These are phyloP conservation scores for Aurinia saxatilis DNA, from an alignment of 345 rosid species.

Conservation along the genomic window DNA sequence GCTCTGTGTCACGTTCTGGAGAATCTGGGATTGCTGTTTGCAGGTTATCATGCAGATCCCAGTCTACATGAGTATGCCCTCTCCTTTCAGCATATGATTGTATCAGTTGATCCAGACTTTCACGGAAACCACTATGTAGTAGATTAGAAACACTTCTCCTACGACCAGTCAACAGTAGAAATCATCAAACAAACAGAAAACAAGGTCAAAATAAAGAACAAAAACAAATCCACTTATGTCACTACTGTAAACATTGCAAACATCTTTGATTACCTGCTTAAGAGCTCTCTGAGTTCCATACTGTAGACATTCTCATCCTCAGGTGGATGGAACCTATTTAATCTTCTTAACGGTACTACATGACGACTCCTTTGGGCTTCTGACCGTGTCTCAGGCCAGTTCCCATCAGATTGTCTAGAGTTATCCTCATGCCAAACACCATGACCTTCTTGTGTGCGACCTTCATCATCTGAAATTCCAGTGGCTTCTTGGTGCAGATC, in stretches of 20 bases:
- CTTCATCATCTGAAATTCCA: constrained; percentile 42
- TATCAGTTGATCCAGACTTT: constrained; percentile 92
- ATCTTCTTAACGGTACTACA: constrained; percentile 56
- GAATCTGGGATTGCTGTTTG: constrained; percentile 54
- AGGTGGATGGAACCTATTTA: constrained; percentile 85
- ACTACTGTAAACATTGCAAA: neutral
- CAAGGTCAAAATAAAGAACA: neutral
- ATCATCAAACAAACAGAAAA: neutral
- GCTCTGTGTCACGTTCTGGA: constrained; percentile 58
- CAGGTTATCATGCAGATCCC: constrained; percentile 87
- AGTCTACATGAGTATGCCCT: constrained; percentile 76
- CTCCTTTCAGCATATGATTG: constrained; percentile 93
- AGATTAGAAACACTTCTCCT: constrained; percentile 99
- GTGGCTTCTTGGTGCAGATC: constrained; percentile 49
- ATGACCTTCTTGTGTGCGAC: constrained; percentile 37
- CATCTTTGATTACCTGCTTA: constrained; percentile 64
- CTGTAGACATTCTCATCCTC: constrained; percentile 94
- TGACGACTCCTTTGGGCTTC: constrained; percentile 63
- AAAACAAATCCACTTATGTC: neutral
- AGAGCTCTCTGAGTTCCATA: constrained; percentile 93
- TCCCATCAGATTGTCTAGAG: constrained; percentile 47
- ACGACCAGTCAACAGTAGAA: neutral
- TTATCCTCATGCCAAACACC: constrained; percentile 54
- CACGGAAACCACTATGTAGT: constrained; percentile 97
- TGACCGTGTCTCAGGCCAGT: constrained; percentile 57